Evolutionary conservation across 2,329 filamentous ascomycete species (phyloP), one percentile per base, ranked within the genome.

Genomic region (Colletotrichum sublineola): DNA sequence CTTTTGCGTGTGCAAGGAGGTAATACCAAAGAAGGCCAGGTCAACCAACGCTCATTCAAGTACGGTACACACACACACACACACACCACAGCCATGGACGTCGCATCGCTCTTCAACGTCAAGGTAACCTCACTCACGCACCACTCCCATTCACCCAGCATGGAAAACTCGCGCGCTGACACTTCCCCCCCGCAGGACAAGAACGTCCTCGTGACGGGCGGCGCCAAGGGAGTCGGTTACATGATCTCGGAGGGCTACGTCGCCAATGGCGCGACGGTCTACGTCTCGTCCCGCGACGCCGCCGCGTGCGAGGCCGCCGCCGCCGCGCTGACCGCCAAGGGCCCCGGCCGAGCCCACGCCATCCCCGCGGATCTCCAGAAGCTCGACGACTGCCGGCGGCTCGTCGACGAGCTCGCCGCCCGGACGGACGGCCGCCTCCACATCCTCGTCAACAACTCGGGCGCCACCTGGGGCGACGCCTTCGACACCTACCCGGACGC

Each of bases 221-320:
- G 87, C 64, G 87, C 86, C 57, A 88, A 91, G 78, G 90, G 90
- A 75, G 89, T 92, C 74, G 91, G 91, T 20, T 88, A 87, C 71
- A 92, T 92, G 90, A 92, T 93, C 74, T 88, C 89, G 42, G 84
- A 90, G 68, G 91, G 89, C 69, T 92, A 91, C 80, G 85, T 92
- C n/a, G 79, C 84, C 68, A 92, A 91, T 80, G 89, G 90, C 68
- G 87, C 87, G 48, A 88, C 84, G 63, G 90, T 92, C 20, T 92
- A 92, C 84, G 89, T 93, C 73, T 89, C 89, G 7, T 92, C 89
- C 7, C 86, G 91, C 76, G 89, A 92, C 79, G 87, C 84, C 31
- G 82, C 84, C 63, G 87, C 89, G 48, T 92, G 90, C 81, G 83
- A 86, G 42, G 73, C 84, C 65, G 87, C 89, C 1, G 89, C 86